phyloP scores from a whole-genome alignment of 192 early-diverging fungal genomes.

The Irineochytrium annulatum region DNA sequence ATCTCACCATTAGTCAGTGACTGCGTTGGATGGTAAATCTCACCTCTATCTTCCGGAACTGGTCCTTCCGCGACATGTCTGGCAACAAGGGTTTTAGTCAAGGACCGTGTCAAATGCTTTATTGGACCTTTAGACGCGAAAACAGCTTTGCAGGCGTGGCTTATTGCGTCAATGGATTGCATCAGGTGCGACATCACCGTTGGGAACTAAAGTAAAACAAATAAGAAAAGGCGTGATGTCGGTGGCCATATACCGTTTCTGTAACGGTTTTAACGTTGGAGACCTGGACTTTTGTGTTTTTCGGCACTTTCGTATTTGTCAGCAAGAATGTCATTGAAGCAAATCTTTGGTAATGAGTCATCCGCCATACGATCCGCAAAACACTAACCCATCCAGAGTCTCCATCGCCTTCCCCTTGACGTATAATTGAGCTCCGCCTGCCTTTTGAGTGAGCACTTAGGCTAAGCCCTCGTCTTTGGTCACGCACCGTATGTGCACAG shows the following conservation, averaged over 20 bases:
- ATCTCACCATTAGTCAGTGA: slow-evolving; percentile 40
- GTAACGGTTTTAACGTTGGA: slow-evolving; percentile 62
- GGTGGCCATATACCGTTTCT: too few relatives aligned
- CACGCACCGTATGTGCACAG: slow-evolving; percentile 74
- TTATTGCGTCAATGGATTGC: background rate
- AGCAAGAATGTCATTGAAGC: slow-evolving; percentile 71
- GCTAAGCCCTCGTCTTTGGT: background rate
- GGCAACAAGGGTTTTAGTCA: too few relatives aligned
- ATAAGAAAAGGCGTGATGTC: too few relatives aligned
- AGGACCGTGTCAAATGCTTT: too few relatives aligned
- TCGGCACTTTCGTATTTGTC: slow-evolving; percentile 85
- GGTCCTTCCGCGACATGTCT: too few relatives aligned
- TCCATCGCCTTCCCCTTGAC: slow-evolving; percentile 52
- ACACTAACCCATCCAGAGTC: slow-evolving; percentile 45
- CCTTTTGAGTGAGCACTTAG: background rate
- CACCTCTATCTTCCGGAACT: background rate
- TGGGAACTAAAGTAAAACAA: slow-evolving; percentile 4
- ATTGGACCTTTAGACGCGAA: too few relatives aligned
- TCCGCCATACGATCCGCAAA: background rate
- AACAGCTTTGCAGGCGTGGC: background rate
- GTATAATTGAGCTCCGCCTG: slow-evolving; percentile 72
- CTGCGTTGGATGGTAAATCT: background rate
- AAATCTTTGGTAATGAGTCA: slow-evolving; percentile 41
- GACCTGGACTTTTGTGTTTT: slow-evolving; percentile 84
- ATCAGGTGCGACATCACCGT: background rate